A percentile compares a stretch with the other conserved stretches of the same genome.
These are phyloP conservation scores for Hypomyces rosellus DNA, from an alignment of 2,329 filamentous ascomycete species.

Conservation along the genomic window DNA sequence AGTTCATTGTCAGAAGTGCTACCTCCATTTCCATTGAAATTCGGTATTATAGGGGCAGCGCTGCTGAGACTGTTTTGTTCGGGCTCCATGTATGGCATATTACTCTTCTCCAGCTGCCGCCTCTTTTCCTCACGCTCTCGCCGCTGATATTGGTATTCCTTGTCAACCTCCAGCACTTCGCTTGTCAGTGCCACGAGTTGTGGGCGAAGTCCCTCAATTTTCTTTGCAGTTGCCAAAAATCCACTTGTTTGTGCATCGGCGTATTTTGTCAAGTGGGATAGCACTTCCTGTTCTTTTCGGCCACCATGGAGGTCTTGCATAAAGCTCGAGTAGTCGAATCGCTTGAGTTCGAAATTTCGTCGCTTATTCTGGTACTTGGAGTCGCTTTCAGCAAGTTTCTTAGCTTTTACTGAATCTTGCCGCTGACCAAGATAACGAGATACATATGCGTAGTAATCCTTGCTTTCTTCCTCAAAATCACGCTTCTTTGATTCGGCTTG, in stretches of 20 bases:
- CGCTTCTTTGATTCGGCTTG: slow-evolving; percentile 94
- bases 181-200: slow-evolving; percentile 81
- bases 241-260: slow-evolving; percentile 82
- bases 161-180: slow-evolving; percentile 90
- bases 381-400: slow-evolving; percentile 92
- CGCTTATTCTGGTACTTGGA: slow-evolving; percentile 93
- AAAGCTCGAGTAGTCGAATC: slow-evolving; percentile 98
- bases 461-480: slow-evolving; percentile 97
- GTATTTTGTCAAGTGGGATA: slow-evolving; percentile 90
- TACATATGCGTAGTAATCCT: slow-evolving; percentile 95
- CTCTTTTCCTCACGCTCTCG: slow-evolving; percentile 96
- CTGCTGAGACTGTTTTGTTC: slow-evolving; percentile 47
- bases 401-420: slow-evolving; percentile 92
- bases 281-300: slow-evolving; percentile 94
- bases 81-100: slow-evolving; percentile 63
- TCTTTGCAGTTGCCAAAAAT: slow-evolving; percentile 78
- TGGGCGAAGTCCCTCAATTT: slow-evolving; percentile 78
- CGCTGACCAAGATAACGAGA: slow-evolving; percentile 93
- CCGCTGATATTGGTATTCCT: slow-evolving; percentile 91
- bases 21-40: slow-evolving; percentile 39
- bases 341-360: slow-evolving; percentile 90
- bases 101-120: slow-evolving; percentile 81
- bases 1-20: slow-evolving; percentile 62
- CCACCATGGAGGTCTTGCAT: slow-evolving; percentile 99
- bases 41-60: slow-evolving; percentile 23